Conservation (phyloP, 352 stramenopile genomes). For the Phytophthora nicotianae region DNA sequence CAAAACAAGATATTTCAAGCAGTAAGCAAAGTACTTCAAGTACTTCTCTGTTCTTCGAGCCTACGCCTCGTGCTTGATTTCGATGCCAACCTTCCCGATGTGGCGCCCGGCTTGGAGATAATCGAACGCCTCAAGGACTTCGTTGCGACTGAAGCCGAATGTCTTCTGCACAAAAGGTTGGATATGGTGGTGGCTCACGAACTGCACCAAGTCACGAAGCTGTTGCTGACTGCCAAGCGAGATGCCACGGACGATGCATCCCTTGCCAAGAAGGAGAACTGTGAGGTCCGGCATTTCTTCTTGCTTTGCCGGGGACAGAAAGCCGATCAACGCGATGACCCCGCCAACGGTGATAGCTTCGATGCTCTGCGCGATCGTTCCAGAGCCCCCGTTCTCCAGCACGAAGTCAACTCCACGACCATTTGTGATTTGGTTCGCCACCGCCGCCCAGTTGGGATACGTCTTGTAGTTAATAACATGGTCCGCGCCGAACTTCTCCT, state of each 20-base stretch:
- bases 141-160: slow-evolving; percentile 7
- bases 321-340: background rate
- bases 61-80: slow-evolving; percentile 1
- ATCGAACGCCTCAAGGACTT: slow-evolving; percentile 2
- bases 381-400: background rate
- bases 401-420: background rate
- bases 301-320: background rate
- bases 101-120: slow-evolving; percentile 8
- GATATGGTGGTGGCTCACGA: slow-evolving; percentile 1
- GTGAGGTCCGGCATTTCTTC: background rate
- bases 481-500: background rate
- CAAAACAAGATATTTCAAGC: too few relatives aligned
- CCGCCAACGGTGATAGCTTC: slow-evolving; percentile 3
- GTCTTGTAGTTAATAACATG: slow-evolving; percentile 1
- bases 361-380: slow-evolving; percentile 5
- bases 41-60: too few relatives aligned
- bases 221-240: slow-evolving; percentile 2
- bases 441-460: background rate
- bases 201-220: slow-evolving; percentile 5
- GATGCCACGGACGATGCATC: slow-evolving; percentile 2
- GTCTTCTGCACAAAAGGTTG: slow-evolving; percentile 11
- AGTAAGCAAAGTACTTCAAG: too few relatives aligned
- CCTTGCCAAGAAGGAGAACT: background rate
- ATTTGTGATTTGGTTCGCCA: background rate
- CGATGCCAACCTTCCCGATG: slow-evolving; percentile 14